Evolutionary conservation across 177 flowering plant species (phyloP).

Genomic region (Telopea speciosissima): DNA sequence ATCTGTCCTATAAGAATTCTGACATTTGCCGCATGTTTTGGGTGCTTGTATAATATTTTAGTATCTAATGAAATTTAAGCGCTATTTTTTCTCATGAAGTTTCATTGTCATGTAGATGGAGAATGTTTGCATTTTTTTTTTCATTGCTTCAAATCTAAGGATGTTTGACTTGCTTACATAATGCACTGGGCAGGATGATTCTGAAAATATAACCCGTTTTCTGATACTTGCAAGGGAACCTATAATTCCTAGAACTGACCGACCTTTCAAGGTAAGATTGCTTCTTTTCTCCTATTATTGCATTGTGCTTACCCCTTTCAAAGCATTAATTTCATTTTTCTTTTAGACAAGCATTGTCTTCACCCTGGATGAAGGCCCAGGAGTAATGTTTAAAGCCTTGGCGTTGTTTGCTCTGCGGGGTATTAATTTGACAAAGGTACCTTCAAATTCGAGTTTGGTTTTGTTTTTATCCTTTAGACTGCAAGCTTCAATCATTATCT

Average conservation of each 20-base stretch:
- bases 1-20: too few species aligned
- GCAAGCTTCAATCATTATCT: background rate
- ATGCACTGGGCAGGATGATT: conserved; percentile 47
- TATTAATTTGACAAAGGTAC: conserved; percentile 72
- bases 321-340: conserved; percentile 1
- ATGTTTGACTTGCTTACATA: conserved; percentile 10
- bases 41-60: too few species aligned
- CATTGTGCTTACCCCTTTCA: conserved; percentile 1
- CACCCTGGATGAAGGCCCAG: conserved; percentile 81
- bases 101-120: too few species aligned
- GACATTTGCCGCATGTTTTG: too few species aligned
- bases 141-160: background rate
- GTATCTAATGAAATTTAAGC: too few species aligned
- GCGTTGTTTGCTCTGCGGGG: conserved; percentile 72
- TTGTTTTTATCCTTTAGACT: background rate
- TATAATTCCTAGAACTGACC: conserved; percentile 53
- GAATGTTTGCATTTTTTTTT: too few species aligned
- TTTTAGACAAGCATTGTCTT: conserved; percentile 75
- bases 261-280: conserved; percentile 50
- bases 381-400: conserved; percentile 69
- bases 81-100: too few species aligned
- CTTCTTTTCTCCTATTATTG: background rate
- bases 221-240: conserved; percentile 77
- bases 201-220: conserved; percentile 63
- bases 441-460: background rate